Evolutionary conservation across 345 rosid species (phyloP), one percentile per base, ranked within the genome.

Genomic region (Citrus glauca): DNA sequence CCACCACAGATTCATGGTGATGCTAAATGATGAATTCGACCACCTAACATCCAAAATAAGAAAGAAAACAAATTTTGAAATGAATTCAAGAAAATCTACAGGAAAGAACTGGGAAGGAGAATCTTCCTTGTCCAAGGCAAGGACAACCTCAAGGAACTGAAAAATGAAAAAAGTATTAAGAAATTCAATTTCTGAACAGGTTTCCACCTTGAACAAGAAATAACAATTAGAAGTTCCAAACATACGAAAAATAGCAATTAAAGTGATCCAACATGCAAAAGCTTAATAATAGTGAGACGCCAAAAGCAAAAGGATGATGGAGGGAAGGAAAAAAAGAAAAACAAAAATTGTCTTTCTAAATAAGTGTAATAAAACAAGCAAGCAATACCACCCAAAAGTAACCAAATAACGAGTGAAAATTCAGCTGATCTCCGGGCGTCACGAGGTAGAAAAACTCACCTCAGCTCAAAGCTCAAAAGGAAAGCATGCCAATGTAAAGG

Each of bases 1-100:
- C 87, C 78, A 84, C 71, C 83, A 79, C 88, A 82, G 81, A 79
- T 78, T 85, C 94, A 90, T 90, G 73, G 64, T 66, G 66, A 80
- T 74, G 61, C 66, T 37, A 35, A 80, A 71, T 70, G 82, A 77
- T 76, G 70, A 66, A 72, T 79, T 75, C 68, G 50, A 77, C 78
- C 85, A 77, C 83, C 90, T 82, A 78, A 42, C 66, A 72, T 66
- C 60, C 64, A 81, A 73, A 35, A 74, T 30, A 40, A 75, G 67
- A 80, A 2, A 20, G 57, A 59, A 1, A n/a, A 72, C n/a, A 7
- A 65, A 63, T 24, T 28, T 22, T 17, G 42, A 16, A 66, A 60
- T 65, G 9, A 33, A 61, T 17, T 7, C 40, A 9, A 9, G 8
- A 61, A 4, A 33, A 50, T 40, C 14, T 14, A 3, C 75, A 32